Evolutionary conservation across 192 early-diverging fungal species (phyloP).

Genomic region (Chytriomyces sp.): DNA sequence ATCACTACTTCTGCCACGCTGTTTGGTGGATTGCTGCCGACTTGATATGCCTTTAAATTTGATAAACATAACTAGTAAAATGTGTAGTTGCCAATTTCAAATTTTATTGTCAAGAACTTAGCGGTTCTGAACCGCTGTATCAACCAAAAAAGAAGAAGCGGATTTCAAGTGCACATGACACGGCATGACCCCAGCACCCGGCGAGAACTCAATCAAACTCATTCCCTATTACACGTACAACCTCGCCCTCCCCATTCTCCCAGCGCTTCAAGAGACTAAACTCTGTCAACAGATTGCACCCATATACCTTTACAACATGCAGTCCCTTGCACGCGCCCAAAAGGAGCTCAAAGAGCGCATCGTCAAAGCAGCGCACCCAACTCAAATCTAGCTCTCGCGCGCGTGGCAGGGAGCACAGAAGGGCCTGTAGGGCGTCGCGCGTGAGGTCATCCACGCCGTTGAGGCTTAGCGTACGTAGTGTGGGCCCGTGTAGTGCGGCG

Average conservation of each 20-base stretch:
- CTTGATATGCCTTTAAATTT: too few relatives aligned
- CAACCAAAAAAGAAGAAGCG: too few relatives aligned
- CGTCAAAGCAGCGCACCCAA: constrained; percentile 77
- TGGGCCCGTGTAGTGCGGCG: constrained; percentile 59
- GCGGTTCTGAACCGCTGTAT: too few relatives aligned
- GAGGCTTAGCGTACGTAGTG: constrained; percentile 60
- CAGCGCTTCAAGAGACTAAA: constrained; percentile 24
- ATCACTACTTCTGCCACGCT: too few relatives aligned
- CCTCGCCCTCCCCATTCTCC: constrained; percentile 32
- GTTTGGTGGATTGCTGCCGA: too few relatives aligned
- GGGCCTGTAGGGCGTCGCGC: constrained; percentile 48
- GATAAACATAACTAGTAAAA: too few relatives aligned
- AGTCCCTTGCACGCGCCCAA: constrained; percentile 54
- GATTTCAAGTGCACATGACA: too few relatives aligned
- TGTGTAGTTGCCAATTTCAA: too few relatives aligned
- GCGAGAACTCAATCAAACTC: constrained; percentile 50
- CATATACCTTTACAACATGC: constrained; percentile 66
- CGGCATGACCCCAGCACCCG: too few relatives aligned
- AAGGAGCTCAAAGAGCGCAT: constrained; percentile 65
- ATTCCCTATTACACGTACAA: constrained; percentile 44
- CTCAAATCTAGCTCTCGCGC: constrained; percentile 68
- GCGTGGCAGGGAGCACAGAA: constrained; percentile 36
- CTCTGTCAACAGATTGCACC: constrained; percentile 68
- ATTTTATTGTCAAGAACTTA: too few relatives aligned
- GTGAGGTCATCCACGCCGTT: constrained; percentile 76